Evolutionary conservation across 805 yeast genomes (phyloP).

Genomic region (Teunomyces stri): DNA sequence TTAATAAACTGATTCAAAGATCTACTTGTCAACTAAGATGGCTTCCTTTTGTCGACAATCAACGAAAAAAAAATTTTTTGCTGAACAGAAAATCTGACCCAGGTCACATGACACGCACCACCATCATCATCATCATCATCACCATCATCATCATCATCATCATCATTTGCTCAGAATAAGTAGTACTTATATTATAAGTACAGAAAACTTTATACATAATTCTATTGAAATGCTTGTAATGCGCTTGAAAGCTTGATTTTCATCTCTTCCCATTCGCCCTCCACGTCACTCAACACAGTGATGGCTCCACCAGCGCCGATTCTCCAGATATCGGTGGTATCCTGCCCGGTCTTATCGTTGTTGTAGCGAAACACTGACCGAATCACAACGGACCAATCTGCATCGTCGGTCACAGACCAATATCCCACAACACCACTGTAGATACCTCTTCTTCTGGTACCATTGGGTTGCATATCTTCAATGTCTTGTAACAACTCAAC

Average conservation of each 20-base stretch:
- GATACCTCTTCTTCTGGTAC: conserved; percentile 65
- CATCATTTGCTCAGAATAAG: too few species aligned
- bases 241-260: conserved; percentile 75
- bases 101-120: background rate
- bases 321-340: conserved; percentile 52
- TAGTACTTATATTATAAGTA: background rate
- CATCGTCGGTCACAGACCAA: conserved; percentile 82
- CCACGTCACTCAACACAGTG: conserved; percentile 78
- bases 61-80: background rate
- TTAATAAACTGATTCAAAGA: conserved; percentile 16
- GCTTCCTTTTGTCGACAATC: background rate
- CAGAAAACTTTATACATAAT: background rate
- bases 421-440: conserved; percentile 96
- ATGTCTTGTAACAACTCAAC: conserved; percentile 72
- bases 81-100: background rate
- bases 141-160: too few species aligned
- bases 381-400: conserved; percentile 96
- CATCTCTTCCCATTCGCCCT: conserved; percentile 94
- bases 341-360: conserved; percentile 40
- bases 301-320: conserved; percentile 99
- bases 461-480: conserved; percentile 43
- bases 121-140: too few species aligned
- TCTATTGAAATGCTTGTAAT: conserved; percentile 56
- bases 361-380: conserved; percentile 73
- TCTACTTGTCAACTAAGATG: too few species aligned